Base-by-base conservation (phyloP, 176 grass and related monocot species). In the Triticum dicoccoides region DNA sequence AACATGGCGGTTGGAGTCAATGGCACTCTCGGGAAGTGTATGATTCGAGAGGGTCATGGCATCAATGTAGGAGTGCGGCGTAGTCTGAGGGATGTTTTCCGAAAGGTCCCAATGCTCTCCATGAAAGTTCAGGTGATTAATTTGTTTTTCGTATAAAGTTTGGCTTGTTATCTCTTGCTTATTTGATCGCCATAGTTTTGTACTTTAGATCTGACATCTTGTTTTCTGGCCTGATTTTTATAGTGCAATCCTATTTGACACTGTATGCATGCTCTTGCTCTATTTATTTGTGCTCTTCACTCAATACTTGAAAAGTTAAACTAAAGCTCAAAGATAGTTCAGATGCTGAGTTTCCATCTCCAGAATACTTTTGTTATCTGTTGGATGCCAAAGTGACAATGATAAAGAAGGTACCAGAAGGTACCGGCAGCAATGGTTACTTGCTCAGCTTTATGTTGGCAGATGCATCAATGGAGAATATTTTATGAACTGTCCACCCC, bases 1-100 rank as follows among this genome's bases (percentile, higher is more conserved):
- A 98, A 98, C 88, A 91, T 98, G 96, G 92, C 91, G 25, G 90
- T 98, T 79, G 96, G 96, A 76, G 71, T 98, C 74, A 87, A 89
- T 77, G 93, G 93, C 69, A 83, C 45, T 81, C 76, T 96, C 61
- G 96, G 96, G 8, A 95, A 93, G 90, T 89, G 86, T 82, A 91
- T 98, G 91, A 92, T 98, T 87, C 89, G 51, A 75, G 86, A 98
- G 80, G 96, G 93, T 69, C 90, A 88, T 77, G 81, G 86, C 56
- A 96, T 98, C 65, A 85, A 92, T 88, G 52, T 98, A 84, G 93
- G 94, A 80, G 96, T 98, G 73, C 86, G 93, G 84, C 93, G 96
- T 63, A 95, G 93, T 79, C 82, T 98, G 86, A 84, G 96, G 86
- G 96, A 98, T 94, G 78, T 98, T 76, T 98, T 94, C 74, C 86